Conservation (phyloP, 495 filamentous ascomycete genomes). For the Schizothecium vesticola region DNA sequence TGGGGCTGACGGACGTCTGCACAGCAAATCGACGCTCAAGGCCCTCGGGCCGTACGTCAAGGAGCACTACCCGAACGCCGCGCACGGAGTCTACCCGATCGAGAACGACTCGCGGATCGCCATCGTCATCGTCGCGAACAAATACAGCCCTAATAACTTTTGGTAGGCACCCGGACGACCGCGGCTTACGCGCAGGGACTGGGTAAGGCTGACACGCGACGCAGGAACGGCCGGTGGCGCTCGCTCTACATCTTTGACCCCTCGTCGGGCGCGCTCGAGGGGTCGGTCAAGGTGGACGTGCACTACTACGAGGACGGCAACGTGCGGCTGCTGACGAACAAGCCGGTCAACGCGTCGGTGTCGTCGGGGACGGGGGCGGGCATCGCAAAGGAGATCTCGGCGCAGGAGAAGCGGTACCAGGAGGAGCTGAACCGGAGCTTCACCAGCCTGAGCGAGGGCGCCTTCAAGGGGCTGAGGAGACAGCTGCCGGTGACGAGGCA, state of each 20-base stretch:
- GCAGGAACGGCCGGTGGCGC: conserved; percentile 93
- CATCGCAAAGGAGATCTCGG: conserved; percentile 68
- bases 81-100: conserved; percentile 74
- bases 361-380: conserved; percentile 57
- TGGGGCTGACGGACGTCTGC: not conserved
- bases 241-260: conserved; percentile 76
- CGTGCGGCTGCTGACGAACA: conserved; percentile 81
- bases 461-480: conserved; percentile 87
- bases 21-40: conserved; percentile 75
- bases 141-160: conserved; percentile 96
- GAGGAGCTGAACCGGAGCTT: conserved; percentile 93
- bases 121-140: conserved; percentile 83
- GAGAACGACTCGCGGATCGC: conserved; percentile 71
- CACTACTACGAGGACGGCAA: conserved; percentile 99
- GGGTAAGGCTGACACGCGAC: not conserved
- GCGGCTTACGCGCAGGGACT: not conserved
- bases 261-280: conserved; percentile 54
- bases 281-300: conserved; percentile 75
- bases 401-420: conserved; percentile 85
- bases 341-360: conserved; percentile 59
- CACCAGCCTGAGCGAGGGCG: conserved; percentile 78
- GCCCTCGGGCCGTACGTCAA: conserved; percentile 67
- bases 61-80: conserved; percentile 84
- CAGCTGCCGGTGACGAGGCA: conserved; percentile 95
- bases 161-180: conserved; percentile 51